Evolutionary conservation across 177 flowering plant species (phyloP).

Genomic region (Vitis hybrid): DNA sequence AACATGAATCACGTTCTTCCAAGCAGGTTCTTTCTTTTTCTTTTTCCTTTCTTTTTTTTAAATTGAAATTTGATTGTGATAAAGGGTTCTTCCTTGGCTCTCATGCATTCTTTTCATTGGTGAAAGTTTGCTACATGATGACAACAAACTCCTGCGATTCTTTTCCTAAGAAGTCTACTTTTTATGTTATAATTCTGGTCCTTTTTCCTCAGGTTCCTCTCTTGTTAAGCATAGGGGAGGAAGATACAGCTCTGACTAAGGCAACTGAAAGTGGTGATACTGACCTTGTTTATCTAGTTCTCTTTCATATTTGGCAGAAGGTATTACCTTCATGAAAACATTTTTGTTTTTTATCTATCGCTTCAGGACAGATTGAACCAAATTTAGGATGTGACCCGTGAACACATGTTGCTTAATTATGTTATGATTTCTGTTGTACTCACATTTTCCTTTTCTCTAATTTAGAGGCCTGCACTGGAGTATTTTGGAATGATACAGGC

Average conservation of each 20-base stretch:
- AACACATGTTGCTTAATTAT: no score
- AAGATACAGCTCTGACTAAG: slow-evolving; percentile 82
- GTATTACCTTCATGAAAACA: slow-evolving; percentile 29
- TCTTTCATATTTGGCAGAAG: slow-evolving; percentile 95
- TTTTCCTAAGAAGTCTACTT: no score
- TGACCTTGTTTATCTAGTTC: slow-evolving; percentile 94
- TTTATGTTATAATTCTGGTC: neutral
- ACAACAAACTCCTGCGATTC: no score
- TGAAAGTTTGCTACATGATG: no score
- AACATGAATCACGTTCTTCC: slow-evolving; percentile 94
- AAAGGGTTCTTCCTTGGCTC: no score
- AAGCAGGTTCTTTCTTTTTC: slow-evolving; percentile 65
- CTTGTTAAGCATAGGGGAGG: slow-evolving; percentile 92
- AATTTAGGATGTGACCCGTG: no score
- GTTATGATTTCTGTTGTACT: no score
- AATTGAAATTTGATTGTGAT: neutral
- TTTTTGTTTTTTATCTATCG: neutral
- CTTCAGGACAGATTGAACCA: neutral
- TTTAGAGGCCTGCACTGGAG: slow-evolving; percentile 78
- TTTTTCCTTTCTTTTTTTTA: neutral
- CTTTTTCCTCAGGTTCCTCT: slow-evolving; percentile 77
- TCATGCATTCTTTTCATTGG: no score
- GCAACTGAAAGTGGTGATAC: slow-evolving; percentile 98
- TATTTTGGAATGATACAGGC: slow-evolving; percentile 85
- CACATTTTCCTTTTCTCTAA: slow-evolving; percentile 14